These are phyloP conservation scores for Gonapodya prolifera DNA, from an alignment of 192 early-diverging fungal genomes.

Conservation along the genomic window DNA sequence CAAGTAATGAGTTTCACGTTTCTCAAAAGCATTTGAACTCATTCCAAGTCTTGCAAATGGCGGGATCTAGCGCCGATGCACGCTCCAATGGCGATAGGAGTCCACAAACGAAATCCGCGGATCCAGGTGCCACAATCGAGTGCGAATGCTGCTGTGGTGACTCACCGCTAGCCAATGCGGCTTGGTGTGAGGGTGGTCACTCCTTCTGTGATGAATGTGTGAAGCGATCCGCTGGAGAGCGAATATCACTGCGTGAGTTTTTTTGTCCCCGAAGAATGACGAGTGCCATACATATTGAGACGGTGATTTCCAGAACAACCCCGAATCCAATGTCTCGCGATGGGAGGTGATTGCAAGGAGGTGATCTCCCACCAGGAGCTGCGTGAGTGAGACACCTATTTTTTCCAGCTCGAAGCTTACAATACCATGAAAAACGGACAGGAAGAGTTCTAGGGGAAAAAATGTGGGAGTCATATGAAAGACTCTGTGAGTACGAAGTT, in stretches of 20 bases:
- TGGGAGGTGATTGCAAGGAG: neutral
- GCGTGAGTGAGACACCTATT: neutral
- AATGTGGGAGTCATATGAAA: neutral
- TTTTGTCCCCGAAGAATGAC: neutral
- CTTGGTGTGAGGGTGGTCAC: neutral
- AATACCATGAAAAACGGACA: too few species aligned
- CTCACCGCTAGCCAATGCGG: neutral
- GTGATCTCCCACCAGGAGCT: neutral
- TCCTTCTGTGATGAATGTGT: neutral
- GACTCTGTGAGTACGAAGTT: neutral
- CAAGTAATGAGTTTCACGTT: too few species aligned
- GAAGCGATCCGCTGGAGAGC: neutral
- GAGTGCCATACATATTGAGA: neutral
- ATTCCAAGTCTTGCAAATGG: too few species aligned
- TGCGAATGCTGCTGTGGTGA: neutral
- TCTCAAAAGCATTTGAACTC: too few species aligned
- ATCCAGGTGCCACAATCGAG: neutral
- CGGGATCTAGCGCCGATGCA: too few species aligned
- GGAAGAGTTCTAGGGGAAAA: neutral
- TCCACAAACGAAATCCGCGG: neutral
- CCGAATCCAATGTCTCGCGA: neutral
- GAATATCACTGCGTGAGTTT: neutral
- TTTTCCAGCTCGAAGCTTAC: too few species aligned
- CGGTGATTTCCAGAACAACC: neutral
- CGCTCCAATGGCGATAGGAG: too few species aligned